Evolutionary conservation across 345 rosid species (phyloP).

Genomic region (Melaleuca alternifolia): DNA sequence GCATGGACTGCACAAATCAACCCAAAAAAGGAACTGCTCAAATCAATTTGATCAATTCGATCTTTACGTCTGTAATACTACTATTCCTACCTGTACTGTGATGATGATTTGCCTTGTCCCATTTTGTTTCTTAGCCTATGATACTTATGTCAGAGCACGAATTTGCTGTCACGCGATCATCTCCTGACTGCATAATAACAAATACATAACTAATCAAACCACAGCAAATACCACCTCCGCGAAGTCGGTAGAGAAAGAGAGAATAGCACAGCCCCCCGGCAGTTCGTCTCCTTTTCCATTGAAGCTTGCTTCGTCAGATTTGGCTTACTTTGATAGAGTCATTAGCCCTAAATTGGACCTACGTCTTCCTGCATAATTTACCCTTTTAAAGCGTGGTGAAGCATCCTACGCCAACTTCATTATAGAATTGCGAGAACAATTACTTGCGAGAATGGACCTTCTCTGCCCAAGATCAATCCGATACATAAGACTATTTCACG

Average conservation of each 20-base stretch:
- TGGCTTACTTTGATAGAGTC: not conserved
- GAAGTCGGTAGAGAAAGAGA: not conserved
- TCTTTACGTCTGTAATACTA: not conserved
- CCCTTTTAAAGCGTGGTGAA: not conserved
- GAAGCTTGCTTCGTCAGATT: not conserved
- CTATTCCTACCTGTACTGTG: not conserved
- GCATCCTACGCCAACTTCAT: not conserved
- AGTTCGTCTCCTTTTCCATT: not conserved
- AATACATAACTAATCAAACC: too few species aligned
- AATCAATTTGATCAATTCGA: not conserved
- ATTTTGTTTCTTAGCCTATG: not conserved
- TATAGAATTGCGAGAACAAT: not conserved
- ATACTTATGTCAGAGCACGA: too few species aligned
- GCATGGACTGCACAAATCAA: not conserved
- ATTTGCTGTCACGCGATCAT: too few species aligned
- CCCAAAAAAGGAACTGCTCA: not conserved
- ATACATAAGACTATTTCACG: not conserved
- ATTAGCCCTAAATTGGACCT: not conserved
- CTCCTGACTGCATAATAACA: too few species aligned
- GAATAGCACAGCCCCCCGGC: not conserved
- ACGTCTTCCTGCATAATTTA: not conserved
- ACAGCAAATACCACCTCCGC: too few species aligned
- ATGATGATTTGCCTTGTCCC: not conserved
- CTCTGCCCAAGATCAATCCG: not conserved
- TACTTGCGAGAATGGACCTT: not conserved